Conservation (phyloP, 768 basidiomycete genomes). For the Cystofilobasidium bisporidii region DNA sequence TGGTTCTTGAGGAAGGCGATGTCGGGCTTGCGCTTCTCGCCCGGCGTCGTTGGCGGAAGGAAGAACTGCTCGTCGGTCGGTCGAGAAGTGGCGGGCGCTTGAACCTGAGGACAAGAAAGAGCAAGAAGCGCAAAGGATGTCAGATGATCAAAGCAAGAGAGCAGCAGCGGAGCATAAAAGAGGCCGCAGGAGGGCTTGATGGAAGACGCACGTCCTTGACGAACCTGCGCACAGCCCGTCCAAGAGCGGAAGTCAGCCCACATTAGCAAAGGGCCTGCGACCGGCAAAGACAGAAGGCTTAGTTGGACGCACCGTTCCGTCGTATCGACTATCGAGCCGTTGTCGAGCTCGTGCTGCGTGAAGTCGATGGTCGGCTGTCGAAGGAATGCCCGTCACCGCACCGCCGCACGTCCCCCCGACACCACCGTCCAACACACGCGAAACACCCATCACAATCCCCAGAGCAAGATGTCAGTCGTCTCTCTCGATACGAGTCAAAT, state of each 20-base stretch:
- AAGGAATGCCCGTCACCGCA: no score
- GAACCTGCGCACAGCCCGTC: conserved; percentile 12
- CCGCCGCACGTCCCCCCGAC: not conserved
- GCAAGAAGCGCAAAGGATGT: no score
- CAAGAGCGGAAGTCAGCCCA: not conserved
- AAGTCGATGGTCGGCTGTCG: conserved; percentile 67
- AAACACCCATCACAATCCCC: no score
- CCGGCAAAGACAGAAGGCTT: not conserved
- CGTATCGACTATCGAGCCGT: conserved; percentile 81
- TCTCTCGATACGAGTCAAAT: no score
- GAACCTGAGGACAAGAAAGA: no score
- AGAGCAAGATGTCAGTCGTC: no score
- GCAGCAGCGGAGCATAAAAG: no score
- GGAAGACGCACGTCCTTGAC: conserved; percentile 24
- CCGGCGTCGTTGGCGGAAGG: conserved; percentile 49
- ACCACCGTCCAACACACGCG: no score
- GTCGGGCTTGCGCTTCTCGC: conserved; percentile 68
- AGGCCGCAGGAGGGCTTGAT: no score
- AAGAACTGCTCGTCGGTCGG: conserved; percentile 94
- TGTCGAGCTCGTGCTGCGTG: conserved; percentile 82
- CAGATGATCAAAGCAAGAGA: no score
- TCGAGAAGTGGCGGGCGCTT: conserved; percentile 88
- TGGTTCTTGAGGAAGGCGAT: conserved; percentile 29
- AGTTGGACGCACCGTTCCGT: conserved; percentile 68
- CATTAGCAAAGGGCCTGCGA: not conserved